These are phyloP conservation scores for Fusarium anguioides DNA, from an alignment of 2,329 filamentous ascomycete genomes.

Conservation along the genomic window DNA sequence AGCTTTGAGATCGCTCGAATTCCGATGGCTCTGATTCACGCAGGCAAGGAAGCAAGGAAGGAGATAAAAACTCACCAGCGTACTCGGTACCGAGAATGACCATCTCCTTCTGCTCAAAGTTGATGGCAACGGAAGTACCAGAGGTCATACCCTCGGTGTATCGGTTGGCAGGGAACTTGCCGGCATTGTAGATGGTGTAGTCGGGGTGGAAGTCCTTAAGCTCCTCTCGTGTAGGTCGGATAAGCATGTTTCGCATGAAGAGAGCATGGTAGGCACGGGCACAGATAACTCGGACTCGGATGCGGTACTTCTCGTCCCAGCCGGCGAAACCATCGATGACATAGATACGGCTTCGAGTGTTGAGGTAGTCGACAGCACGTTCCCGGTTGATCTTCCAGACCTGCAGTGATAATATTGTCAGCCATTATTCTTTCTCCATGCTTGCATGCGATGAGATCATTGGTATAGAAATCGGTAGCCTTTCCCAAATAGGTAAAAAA, in stretches of 20 bases:
- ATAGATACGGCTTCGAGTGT: conserved; percentile 98
- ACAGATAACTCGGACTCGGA: conserved; percentile 97
- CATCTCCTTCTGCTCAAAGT: conserved; percentile 99
- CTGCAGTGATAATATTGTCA: conserved; percentile 61
- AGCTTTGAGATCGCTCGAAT: too few species aligned
- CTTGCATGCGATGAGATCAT: conserved; percentile 11
- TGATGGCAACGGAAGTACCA: conserved; percentile 96
- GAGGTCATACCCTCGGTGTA: conserved; percentile 99
- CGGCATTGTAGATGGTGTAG: conserved; percentile 99
- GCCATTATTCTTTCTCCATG: conserved; percentile 7
- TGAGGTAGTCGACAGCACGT: conserved; percentile 98
- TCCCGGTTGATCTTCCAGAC: conserved; percentile 99
- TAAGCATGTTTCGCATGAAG: conserved; percentile 99
- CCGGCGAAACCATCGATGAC: conserved; percentile 97
- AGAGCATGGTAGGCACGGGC: conserved; percentile 99
- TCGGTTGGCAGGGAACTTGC: conserved; percentile 97
- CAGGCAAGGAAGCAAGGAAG: too few species aligned
- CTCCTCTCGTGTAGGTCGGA: conserved; percentile 90
- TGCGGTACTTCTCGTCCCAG: conserved; percentile 98
- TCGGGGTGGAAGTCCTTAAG: conserved; percentile 98
- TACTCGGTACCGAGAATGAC: conserved; percentile 99
- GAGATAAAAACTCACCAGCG: conserved; percentile 67
- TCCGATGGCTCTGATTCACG: too few species aligned
- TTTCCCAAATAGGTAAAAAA: conserved; percentile 24
- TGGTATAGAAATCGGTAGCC: conserved; percentile 10